A percentile compares a stretch with the other conserved stretches of the same genome.
Evolutionary conservation across 192 early-diverging fungal species (phyloP).

Genomic region (Mortierella alpina): DNA sequence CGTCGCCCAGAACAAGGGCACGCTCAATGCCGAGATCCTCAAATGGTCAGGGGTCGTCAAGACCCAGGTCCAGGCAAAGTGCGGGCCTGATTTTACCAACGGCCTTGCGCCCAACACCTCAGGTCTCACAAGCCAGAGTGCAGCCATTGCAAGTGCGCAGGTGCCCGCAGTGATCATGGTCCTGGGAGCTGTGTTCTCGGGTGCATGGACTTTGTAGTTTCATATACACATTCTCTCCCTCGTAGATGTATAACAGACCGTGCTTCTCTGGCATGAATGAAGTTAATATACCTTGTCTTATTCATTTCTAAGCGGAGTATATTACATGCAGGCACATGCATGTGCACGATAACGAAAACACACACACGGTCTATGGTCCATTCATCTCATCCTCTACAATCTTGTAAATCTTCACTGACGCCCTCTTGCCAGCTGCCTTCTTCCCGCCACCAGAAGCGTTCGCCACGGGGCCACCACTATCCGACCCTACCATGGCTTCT

Average conservation of each 20-base stretch:
- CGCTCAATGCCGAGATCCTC: background rate
- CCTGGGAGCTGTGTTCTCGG: too few relatives aligned
- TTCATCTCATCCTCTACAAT: slow-evolving; percentile 55
- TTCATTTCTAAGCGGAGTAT: background rate
- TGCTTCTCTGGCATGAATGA: too few relatives aligned
- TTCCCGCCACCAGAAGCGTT: background rate
- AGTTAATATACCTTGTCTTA: background rate
- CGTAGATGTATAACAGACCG: too few relatives aligned
- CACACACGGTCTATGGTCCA: slow-evolving; percentile 2
- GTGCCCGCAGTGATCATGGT: too few relatives aligned
- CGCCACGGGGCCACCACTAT: background rate
- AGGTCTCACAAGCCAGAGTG: too few relatives aligned
- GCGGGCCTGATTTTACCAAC: slow-evolving; percentile 37
- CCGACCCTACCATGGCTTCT: too few relatives aligned
- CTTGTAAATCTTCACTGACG: slow-evolving; percentile 54
- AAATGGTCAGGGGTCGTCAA: slow-evolving; percentile 31
- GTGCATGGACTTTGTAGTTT: too few relatives aligned
- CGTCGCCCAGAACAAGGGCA: slow-evolving; percentile 12
- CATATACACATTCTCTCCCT: too few relatives aligned
- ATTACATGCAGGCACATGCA: too few relatives aligned
- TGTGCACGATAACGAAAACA: too few relatives aligned
- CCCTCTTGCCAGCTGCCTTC: slow-evolving; percentile 16
- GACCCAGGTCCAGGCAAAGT: slow-evolving; percentile 28
- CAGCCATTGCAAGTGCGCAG: too few relatives aligned
- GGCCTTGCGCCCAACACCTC: slow-evolving; percentile 8